These are phyloP conservation scores for Litchi chinensis DNA, from an alignment of 345 rosid species.

Conservation along the genomic window DNA sequence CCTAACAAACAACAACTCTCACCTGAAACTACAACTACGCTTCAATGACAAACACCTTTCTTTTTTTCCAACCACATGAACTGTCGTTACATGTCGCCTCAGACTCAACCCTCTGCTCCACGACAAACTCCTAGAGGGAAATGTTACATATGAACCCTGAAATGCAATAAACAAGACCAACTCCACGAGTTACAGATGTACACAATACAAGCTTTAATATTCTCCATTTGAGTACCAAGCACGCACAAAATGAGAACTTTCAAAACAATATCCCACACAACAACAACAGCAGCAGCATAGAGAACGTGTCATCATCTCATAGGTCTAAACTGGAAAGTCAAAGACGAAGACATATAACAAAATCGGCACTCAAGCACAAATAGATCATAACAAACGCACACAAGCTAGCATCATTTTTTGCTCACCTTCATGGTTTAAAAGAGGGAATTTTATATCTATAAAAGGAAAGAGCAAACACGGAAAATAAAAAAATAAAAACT, in stretches of 20 bases:
- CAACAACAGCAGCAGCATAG: neutral
- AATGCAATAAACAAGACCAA: conserved; percentile 19
- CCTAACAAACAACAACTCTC: conserved; percentile 18
- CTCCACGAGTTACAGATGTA: neutral
- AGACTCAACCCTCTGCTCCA: conserved; percentile 58
- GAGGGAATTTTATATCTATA: neutral
- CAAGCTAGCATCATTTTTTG: neutral
- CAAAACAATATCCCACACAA: neutral
- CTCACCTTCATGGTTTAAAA: neutral
- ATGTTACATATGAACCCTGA: conserved; percentile 70
- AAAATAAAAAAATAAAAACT: neutral
- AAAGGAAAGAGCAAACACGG: neutral
- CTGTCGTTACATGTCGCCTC: conserved; percentile 44
- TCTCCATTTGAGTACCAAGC: conserved; percentile 1
- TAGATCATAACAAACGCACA: neutral
- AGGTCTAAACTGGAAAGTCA: conserved; percentile 5
- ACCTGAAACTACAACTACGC: conserved; percentile 51
- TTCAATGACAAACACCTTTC: conserved; percentile 46
- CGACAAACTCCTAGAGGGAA: conserved; percentile 56
- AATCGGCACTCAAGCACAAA: neutral
- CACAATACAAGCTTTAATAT: conserved; percentile 11
- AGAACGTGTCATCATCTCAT: conserved; percentile 9
- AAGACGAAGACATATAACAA: neutral
- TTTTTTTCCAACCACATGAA: conserved; percentile 49
- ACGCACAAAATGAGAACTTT: neutral